These are phyloP conservation scores for Calonectria ilicicola DNA, from an alignment of 2,329 filamentous ascomycete species.

Conservation along the genomic window DNA sequence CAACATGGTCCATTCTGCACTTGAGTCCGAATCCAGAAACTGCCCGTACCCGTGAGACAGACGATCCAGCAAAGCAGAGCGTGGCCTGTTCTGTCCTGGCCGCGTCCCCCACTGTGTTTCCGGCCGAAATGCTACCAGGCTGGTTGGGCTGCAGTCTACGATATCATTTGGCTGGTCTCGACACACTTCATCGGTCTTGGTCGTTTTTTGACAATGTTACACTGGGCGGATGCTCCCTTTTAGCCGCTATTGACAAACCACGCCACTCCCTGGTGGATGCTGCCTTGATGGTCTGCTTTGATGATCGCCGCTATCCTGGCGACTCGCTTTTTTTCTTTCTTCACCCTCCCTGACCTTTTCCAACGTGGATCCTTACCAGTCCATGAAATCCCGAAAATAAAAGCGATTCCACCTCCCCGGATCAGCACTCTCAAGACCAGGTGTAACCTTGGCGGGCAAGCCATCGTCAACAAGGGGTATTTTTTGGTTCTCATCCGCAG, in stretches of 20 bases:
- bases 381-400: not conserved
- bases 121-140: not conserved
- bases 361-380: not conserved
- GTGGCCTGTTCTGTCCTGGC: not conserved
- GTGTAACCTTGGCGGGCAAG: slow-evolving; percentile 16
- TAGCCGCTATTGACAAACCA: slow-evolving; percentile 9
- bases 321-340: not conserved
- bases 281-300: not conserved
- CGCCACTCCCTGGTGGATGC: not conserved
- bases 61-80: slow-evolving; percentile 20
- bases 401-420: slow-evolving; percentile 13
- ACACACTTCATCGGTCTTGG: not conserved
- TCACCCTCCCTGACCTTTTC: not conserved
- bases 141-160: not conserved
- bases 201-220: not conserved
- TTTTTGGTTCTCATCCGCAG: slow-evolving; percentile 23
- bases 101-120: not conserved
- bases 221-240: slow-evolving; percentile 3
- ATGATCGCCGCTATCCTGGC: not conserved
- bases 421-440: slow-evolving; percentile 11
- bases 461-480: slow-evolving; percentile 22
- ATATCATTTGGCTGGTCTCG: not conserved
- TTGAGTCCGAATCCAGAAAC: slow-evolving; percentile 33
- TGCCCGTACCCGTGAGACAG: slow-evolving; percentile 16
- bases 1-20: slow-evolving; percentile 30